Evolutionary conservation across 2,329 filamentous ascomycete genomes (phyloP), one percentile per base, ranked within the genome.

Genomic region (Claviceps sp.): DNA sequence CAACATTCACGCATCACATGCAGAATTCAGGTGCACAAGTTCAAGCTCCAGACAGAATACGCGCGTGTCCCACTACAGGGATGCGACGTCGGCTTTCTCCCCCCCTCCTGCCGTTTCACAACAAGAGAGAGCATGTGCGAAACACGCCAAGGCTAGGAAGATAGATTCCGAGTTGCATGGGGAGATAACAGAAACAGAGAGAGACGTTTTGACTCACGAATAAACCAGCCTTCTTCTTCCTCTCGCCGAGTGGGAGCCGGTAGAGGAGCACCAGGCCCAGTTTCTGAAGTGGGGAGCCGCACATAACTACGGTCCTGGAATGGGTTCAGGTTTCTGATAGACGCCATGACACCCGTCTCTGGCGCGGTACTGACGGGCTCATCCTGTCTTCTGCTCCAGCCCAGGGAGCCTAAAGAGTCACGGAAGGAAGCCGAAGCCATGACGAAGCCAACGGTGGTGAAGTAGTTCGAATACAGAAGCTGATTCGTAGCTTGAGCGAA

Each of bases 161-260:
- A 26, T 18, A 22, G 30, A 45, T 45, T 20, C 49, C 11, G 42
- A n/a, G 14, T 44, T 40, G 30, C 30, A 16, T 30, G 20, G 20
- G 20, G 41, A 8, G 11, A 22, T 14, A 13, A 14, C 5, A 3
- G 24, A 43, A 24, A 24, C 20, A 37, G 37, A 45, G n/a, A 24
- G 4, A 14, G 24, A 41, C 9, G 16, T n/a, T 42, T 45, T 63
- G 56, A 80, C 93, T 91, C 81, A 98, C 93, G 75, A 63, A 87
- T 84, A 80, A 96, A 90, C 82, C 87, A 96, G 57, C 84, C 87
- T 71, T 96, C 93, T 66, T 97, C 91, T 69, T 97, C 93, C 65
- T 96, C 90, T 61, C 90, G 82, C 63, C 90, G 79, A 64, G 69
- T 87, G 56, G 88, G 81, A 55, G 89, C 89, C 50, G 91, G 91